Evolutionary conservation across 352 stramenopile genomes (phyloP).

Genomic region (Globisporangium solare): DNA sequence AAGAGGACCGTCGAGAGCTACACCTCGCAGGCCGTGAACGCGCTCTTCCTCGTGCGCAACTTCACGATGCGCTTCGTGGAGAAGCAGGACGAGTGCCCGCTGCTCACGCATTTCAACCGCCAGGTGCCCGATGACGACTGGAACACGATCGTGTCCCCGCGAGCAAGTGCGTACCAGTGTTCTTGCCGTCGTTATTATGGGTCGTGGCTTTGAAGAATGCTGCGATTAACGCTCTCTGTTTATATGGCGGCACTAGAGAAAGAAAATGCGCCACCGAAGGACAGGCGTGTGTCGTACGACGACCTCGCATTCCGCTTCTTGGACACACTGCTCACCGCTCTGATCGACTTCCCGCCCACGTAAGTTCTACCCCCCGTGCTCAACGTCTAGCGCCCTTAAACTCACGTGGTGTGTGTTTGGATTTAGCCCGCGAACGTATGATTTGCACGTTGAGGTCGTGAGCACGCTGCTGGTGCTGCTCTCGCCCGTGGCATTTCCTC

Average conservation of each 20-base stretch:
- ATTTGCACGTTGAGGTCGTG: slow-evolving; percentile 72
- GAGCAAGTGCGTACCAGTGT: slow-evolving; percentile 15
- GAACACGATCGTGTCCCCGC: slow-evolving; percentile 22
- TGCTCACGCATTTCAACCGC: slow-evolving; percentile 66
- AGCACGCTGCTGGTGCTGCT: slow-evolving; percentile 71
- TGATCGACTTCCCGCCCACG: slow-evolving; percentile 62
- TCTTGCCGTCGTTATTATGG: neutral
- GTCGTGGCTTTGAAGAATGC: neutral
- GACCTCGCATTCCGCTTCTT: slow-evolving; percentile 66
- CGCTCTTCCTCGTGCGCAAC: slow-evolving; percentile 68
- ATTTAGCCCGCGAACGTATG: slow-evolving; percentile 48
- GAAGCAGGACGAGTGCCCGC: slow-evolving; percentile 51
- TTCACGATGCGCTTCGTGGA: slow-evolving; percentile 74
- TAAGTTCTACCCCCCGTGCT: slow-evolving; percentile 20
- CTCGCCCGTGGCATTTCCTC: slow-evolving; percentile 56
- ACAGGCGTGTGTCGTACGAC: slow-evolving; percentile 27
- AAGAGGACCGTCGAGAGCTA: slow-evolving; percentile 39
- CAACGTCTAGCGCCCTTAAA: neutral
- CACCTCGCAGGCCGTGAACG: slow-evolving; percentile 53
- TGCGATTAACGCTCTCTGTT: neutral
- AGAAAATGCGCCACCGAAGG: slow-evolving; percentile 12
- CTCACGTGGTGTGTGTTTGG: neutral
- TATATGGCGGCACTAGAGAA: slow-evolving; percentile 14
- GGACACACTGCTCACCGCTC: slow-evolving; percentile 45
- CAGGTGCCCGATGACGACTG: slow-evolving; percentile 21